phyloP scores from a whole-genome alignment of 2,329 filamentous ascomycete genomes.

The Dactylonectria estremocensis region DNA sequence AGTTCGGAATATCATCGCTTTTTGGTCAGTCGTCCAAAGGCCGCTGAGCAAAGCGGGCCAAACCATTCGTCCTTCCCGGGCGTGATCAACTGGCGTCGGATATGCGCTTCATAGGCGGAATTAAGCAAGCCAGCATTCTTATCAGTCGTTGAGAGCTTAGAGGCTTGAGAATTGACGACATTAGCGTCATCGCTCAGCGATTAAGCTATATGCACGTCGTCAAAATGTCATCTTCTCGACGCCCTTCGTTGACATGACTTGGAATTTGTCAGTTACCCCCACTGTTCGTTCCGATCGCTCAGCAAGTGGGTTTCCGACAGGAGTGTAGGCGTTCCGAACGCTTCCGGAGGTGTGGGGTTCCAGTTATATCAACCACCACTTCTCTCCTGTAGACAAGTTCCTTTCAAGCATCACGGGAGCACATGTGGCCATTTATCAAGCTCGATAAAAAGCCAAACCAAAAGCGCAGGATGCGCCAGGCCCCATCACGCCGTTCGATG shows the following conservation, averaged over 20 bases:
- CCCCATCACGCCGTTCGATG: no score
- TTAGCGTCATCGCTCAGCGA: background rate
- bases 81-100: background rate
- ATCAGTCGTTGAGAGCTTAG: background rate
- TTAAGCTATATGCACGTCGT: slow-evolving; percentile 21
- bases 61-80: background rate
- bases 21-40: background rate
- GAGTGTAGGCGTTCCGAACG: background rate
- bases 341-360: background rate
- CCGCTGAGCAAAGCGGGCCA: no score
- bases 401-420: no score
- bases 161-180: background rate
- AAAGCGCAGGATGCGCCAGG: no score
- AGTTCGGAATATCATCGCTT: background rate
- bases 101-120: background rate
- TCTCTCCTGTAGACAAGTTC: no score
- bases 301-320: background rate
- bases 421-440: no score
- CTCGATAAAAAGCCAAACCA: no score
- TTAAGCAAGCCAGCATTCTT: background rate
- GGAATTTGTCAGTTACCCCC: background rate
- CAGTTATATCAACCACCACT: background rate
- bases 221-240: slow-evolving; percentile 14
- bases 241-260: slow-evolving; percentile 25
- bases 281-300: background rate